A percentile compares a stretch with the other conserved stretches of the same genome.
Conservation (phyloP, 208 protist species). For the Wallacemonas sp. region DNA sequence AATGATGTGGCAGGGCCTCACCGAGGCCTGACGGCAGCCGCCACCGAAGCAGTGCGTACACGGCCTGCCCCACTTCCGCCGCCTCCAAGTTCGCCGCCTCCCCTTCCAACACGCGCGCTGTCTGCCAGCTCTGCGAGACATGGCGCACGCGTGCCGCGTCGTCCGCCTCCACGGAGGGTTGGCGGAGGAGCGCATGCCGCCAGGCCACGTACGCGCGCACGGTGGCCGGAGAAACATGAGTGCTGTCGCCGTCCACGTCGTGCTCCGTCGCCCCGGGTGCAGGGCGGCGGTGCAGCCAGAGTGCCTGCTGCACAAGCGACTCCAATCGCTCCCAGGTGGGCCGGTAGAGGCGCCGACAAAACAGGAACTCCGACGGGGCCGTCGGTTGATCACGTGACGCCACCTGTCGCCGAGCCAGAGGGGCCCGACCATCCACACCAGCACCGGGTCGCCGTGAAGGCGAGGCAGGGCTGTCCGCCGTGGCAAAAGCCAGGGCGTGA, state of each 20-base stretch:
- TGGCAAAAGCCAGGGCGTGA: not conserved
- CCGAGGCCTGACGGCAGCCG: constrained; percentile 25
- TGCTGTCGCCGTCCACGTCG: not conserved
- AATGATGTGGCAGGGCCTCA: constrained; percentile 13
- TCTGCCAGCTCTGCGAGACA: not conserved
- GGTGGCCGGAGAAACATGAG: not conserved
- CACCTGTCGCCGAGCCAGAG: no score
- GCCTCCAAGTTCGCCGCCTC: constrained; percentile 15
- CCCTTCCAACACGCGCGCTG: not conserved
- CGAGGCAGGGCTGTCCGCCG: not conserved
- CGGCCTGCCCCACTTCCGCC: constrained; percentile 11
- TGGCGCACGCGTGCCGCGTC: not conserved
- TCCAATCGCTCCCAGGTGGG: not conserved
- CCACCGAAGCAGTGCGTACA: constrained; percentile 23
- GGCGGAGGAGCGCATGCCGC: not conserved
- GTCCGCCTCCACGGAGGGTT: not conserved
- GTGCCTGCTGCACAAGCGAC: not conserved
- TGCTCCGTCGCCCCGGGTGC: not conserved
- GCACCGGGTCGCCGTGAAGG: no score
- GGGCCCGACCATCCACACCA: no score
- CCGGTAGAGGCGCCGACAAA: not conserved
- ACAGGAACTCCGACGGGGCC: not conserved
- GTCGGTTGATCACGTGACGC: not conserved
- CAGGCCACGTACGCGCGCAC: constrained; percentile 5
- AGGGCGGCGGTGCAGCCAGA: not conserved